Evolutionary conservation across 2,329 filamentous ascomycete species (phyloP), one percentile per base, ranked within the genome.

Genomic region (Penicillium sp.): DNA sequence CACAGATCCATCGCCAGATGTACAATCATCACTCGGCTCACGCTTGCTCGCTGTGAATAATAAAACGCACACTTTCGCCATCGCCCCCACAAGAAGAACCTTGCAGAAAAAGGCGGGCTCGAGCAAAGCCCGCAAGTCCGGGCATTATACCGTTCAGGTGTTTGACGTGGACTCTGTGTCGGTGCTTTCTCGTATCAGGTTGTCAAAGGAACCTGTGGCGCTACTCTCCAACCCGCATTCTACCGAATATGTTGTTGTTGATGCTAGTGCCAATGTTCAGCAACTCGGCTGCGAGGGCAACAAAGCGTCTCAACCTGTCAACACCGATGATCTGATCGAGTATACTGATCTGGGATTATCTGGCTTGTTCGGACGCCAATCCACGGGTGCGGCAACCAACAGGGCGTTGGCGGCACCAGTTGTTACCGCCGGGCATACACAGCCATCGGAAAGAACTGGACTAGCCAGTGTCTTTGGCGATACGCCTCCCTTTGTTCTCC

Each of bases 241-340:
- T 2, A 88, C 86, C 50, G 92, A 92, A 5, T 97, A 92, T 74
- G 80, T 95, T 45, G 79, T 90, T 9, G 77, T 97, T 6, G 92
- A 96, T 73, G 84, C 89, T n/a, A 83, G 86, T 0, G 91, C 92
- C 15, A 89, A 91, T 70, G 82, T 96, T 45, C 88, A 87, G 79
- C 73, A 73, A 45, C 64, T 78, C 50, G 69, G 71, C 30, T 73
- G 71, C 35, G 51, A 66, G 54, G 67, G 67, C 26, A 73, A 69
- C 26, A 73, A 69, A 55, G 63, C 66, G 6, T 61, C 68, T 3
- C 69, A 73, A 44, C 62, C 68, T 30, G 53, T 63, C n/a, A 67
- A 72, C 44, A 61, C 71, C 19, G 61, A 61, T 17, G 69, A 72
- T 29, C 62, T 69, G 26, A 64, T 66, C n/a, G 66, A 62, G 6